Evolutionary conservation across 1,139 yeast species (phyloP).

Genomic region (Debaryomyces coudertii): DNA sequence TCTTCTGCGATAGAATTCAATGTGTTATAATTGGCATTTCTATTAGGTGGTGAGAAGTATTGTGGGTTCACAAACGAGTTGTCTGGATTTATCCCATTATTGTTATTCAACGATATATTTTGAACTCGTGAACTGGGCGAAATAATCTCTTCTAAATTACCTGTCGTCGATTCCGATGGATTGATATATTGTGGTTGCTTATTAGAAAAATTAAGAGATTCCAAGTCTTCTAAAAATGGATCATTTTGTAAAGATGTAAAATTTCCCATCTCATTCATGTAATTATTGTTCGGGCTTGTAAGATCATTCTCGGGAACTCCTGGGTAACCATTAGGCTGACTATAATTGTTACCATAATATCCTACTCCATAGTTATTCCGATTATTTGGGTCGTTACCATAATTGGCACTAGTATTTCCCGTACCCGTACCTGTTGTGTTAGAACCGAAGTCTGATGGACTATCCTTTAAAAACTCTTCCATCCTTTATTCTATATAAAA

Average conservation of each 20-base stretch:
- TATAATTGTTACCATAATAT: conserved; percentile 7
- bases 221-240: conserved; percentile 42
- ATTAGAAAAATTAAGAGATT: conserved; percentile 21
- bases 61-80: conserved; percentile 39
- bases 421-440: conserved; percentile 2
- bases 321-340: conserved; percentile 15
- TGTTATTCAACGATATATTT: conserved; percentile 17
- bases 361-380: conserved; percentile 6
- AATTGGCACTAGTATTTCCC: conserved; percentile 2
- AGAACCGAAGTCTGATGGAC: conserved; percentile 33
- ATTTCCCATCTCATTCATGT: conserved; percentile 4
- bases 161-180: conserved; percentile 21
- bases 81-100: conserved; percentile 18
- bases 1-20: conserved; percentile 41
- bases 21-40: conserved; percentile 26
- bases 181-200: conserved; percentile 21
- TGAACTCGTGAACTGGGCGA: conserved; percentile 27
- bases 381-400: conserved; percentile 5
- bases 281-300: conserved; percentile 18
- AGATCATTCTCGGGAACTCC: conserved; percentile 20
- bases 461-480: conserved; percentile 44
- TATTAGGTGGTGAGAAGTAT: conserved; percentile 46
- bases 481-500: conserved; percentile 18
- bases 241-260: conserved; percentile 28
- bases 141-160: conserved; percentile 40